phyloP scores from a whole-genome alignment of 1,284 basidiomycete genomes.

The Tetrapyrgos nigripes region DNA sequence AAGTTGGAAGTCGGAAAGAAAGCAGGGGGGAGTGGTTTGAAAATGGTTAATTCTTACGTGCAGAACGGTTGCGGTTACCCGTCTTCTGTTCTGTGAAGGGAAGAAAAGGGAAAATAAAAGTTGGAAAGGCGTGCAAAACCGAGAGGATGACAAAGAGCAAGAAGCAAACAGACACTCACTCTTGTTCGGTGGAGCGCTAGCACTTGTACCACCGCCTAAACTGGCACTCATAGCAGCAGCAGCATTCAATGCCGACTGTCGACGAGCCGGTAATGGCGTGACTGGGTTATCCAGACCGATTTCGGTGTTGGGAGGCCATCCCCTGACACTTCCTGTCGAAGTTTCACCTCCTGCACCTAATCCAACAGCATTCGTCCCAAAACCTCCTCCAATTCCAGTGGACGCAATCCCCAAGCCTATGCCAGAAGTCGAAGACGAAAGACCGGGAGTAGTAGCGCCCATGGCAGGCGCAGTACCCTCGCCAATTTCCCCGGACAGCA shows the following conservation, averaged over 20 bases:
- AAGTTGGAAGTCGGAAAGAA: too few species aligned
- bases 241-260: slow-evolving; percentile 29
- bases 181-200: slow-evolving; percentile 9
- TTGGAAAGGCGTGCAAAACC: not conserved
- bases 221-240: slow-evolving; percentile 56
- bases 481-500: slow-evolving; percentile 53
- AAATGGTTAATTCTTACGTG: too few species aligned
- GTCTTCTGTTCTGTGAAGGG: too few species aligned
- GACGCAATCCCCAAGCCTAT: not conserved
- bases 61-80: too few species aligned
- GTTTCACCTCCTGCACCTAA: slow-evolving; percentile 3
- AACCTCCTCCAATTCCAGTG: not conserved
- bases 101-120: not conserved
- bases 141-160: not conserved
- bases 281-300: not conserved
- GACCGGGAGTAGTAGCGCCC: not conserved
- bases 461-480: not conserved
- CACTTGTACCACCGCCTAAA: slow-evolving; percentile 29
- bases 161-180: too few species aligned
- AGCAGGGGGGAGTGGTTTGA: too few species aligned
- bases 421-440: not conserved
- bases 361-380: slow-evolving; percentile 11
- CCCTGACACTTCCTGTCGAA: slow-evolving; percentile 27
- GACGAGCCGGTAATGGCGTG: not conserved
- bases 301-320: slow-evolving; percentile 34